Conservation (phyloP, 495 filamentous ascomycete species). For the Aspergillus cristatus region DNA sequence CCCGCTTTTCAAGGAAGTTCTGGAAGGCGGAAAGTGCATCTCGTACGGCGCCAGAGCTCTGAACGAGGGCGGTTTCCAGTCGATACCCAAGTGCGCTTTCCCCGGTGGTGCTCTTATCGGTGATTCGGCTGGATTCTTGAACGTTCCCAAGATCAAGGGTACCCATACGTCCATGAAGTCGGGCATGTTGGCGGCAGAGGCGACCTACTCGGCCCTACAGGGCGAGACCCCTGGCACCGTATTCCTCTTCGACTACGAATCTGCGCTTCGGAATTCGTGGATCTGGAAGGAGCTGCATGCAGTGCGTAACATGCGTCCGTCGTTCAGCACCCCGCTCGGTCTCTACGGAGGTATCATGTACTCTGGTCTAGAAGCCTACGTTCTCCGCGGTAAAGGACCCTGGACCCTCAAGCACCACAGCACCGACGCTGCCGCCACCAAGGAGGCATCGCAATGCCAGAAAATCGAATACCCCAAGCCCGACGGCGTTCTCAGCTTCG, state of each 20-base stretch:
- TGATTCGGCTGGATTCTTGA: constrained; percentile 93
- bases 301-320: constrained; percentile 95
- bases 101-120: constrained; percentile 94
- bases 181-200: constrained; percentile 93
- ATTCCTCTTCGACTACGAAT: constrained; percentile 94
- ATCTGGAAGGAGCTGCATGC: constrained; percentile 94
- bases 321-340: constrained; percentile 77
- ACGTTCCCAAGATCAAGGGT: constrained; percentile 97
- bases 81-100: constrained; percentile 92
- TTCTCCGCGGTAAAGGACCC: constrained; percentile 74
- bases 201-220: constrained; percentile 66
- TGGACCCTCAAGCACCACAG: constrained; percentile 89
- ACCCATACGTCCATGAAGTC: constrained; percentile 97
- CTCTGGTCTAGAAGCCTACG: constrained; percentile 83
- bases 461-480: constrained; percentile 98
- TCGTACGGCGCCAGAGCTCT: constrained; percentile 91
- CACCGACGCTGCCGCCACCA: constrained; percentile 58
- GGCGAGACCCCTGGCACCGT: constrained; percentile 54
- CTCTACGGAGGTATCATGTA: constrained; percentile 86
- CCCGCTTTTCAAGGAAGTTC: constrained; percentile 68
- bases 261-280: constrained; percentile 69
- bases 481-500: constrained; percentile 87
- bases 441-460: constrained; percentile 62
- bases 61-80: constrained; percentile 95
- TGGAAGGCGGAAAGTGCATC: constrained; percentile 94